Evolutionary conservation across 2,329 filamentous ascomycete genomes (phyloP), one percentile per base, ranked within the genome.

Genomic region (Gnomoniopsis smithogilvyi): DNA sequence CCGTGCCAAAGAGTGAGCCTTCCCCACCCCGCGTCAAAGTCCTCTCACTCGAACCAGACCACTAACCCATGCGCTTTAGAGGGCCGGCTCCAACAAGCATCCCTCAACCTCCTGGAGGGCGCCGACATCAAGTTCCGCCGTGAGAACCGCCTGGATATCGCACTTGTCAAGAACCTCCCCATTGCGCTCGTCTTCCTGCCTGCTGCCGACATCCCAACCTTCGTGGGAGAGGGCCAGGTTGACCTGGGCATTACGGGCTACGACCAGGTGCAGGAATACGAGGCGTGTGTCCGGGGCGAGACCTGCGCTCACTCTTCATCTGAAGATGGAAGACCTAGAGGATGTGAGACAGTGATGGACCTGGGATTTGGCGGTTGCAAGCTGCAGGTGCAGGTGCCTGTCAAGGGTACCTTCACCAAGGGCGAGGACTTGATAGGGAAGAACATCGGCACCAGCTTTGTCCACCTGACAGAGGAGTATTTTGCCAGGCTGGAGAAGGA

Each of bases 181-280:
- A 92, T 99, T 68, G 95, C 95, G 17, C 90, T 99, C 62, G 88
- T 99, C 71, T 99, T 99, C 80, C 89, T 99, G 26, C 95, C 95
- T 33, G 95, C 94, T 41, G 93, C 92, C 66, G 95, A 99, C 73
- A 99, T 99, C 70, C 95, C 95, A 6, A 96, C 92, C 43, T 98
- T 98, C 71, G 93, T 99, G 51, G 94, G 94, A 59, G 93, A 98
- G 76, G 95, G 95, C 60, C 88, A 89, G 63, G 92, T 96, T 51
- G 93, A 96, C 70, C 81, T 99, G 17, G 95, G 95, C 63, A 99
- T 99, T 71, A 98, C 95, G 0, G 95, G 95, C 53, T 85, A 86
- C 68, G 95, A 99, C 72, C 92, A 96, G 70, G 92, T 98, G 51
- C 88, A 89, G 62, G 94, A 98, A 76, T 91, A 97, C 76, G 91